Percentiles rank a stretch among this genome's conserved stretches.
phyloP scores from a whole-genome alignment of 2,329 filamentous ascomycete species.

The Microcyclospora pomicola region DNA sequence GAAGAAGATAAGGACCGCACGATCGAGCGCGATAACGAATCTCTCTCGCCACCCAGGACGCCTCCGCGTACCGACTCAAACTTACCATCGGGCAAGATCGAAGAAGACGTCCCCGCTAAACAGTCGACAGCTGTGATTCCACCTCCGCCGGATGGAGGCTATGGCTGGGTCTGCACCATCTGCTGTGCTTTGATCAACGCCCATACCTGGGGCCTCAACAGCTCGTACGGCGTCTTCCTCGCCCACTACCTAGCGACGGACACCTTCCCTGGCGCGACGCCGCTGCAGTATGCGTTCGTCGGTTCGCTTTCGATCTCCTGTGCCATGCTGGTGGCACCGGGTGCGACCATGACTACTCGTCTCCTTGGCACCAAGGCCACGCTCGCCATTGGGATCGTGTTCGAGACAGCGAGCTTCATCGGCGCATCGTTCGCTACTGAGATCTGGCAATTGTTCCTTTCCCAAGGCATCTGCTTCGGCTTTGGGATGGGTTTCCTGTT shows the following conservation, averaged over 20 bases:
- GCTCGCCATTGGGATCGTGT: constrained; percentile 48
- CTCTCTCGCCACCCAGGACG: too few species aligned
- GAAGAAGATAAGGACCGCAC: too few species aligned
- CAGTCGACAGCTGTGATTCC: too few species aligned
- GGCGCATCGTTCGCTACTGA: constrained; percentile 53
- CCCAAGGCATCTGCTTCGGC: constrained; percentile 65
- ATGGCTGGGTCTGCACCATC: constrained; percentile 43
- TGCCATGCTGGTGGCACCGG: constrained; percentile 54
- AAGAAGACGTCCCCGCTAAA: too few species aligned
- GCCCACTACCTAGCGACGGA: constrained; percentile 57
- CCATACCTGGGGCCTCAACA: constrained; percentile 32
- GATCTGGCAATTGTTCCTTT: constrained; percentile 65
- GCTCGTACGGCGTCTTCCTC: constrained; percentile 57
- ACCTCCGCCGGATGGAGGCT: constrained; percentile 34
- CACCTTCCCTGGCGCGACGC: constrained; percentile 48
- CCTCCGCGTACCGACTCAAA: too few species aligned
- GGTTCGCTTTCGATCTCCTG: constrained; percentile 54
- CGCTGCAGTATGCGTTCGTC: constrained; percentile 63
- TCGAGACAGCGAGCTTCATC: constrained; percentile 53
- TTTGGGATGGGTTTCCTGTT: constrained; percentile 66
- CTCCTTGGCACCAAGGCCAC: constrained; percentile 49
- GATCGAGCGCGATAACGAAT: too few species aligned
- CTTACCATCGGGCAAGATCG: too few species aligned
- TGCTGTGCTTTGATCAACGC: constrained; percentile 32
- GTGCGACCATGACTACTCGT: constrained; percentile 49